Evolutionary conservation across 345 rosid species (phyloP).

Genomic region (Zanthoxylum bungeanum): DNA sequence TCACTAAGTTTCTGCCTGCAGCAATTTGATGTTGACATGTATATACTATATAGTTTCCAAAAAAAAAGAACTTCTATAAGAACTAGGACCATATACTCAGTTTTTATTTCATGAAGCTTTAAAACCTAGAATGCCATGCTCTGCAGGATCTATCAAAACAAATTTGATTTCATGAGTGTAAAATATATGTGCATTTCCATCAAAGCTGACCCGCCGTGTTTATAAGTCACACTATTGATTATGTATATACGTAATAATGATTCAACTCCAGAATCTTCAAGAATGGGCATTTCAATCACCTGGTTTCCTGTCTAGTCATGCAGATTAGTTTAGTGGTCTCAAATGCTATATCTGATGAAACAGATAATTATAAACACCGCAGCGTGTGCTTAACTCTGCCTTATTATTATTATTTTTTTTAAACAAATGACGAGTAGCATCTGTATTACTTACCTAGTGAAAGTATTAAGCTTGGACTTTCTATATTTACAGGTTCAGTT

Average conservation of each 20-base stretch:
- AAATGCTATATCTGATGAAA: background rate
- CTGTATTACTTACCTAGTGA: background rate
- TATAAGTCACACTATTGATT: background rate
- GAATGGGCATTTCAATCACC: background rate
- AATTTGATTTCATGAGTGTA: background rate
- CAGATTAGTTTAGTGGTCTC: background rate
- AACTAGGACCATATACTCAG: background rate
- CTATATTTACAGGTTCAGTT: slow-evolving; percentile 59
- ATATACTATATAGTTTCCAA: background rate
- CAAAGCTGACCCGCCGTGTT: background rate
- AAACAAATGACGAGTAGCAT: background rate
- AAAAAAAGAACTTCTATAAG: background rate
- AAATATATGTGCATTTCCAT: background rate
- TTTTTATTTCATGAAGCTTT: background rate
- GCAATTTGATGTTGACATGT: background rate
- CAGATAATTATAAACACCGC: background rate
- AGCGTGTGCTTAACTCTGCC: background rate
- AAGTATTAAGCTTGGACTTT: background rate
- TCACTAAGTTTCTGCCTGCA: background rate
- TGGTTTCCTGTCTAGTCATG: background rate
- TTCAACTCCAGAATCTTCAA: background rate
- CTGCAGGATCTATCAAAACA: background rate
- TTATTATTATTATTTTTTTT: too few relatives aligned
- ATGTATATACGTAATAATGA: background rate
- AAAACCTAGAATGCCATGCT: background rate